Evolutionary conservation across 1,284 basidiomycete genomes (phyloP), one percentile per base, ranked within the genome.

Genomic region (Sanghuangporus weigelae): DNA sequence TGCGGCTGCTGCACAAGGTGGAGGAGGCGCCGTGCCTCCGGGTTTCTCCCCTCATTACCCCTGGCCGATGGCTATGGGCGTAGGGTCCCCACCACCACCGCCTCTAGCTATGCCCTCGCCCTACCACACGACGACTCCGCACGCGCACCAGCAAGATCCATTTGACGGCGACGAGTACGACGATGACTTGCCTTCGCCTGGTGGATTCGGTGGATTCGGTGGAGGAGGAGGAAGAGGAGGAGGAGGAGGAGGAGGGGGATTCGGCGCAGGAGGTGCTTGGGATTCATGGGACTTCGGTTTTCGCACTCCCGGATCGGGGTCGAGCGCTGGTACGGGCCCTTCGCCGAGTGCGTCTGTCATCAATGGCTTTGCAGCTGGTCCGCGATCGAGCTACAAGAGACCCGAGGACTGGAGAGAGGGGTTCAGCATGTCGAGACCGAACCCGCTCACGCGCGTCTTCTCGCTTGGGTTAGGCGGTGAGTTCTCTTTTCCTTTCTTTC

Each of bases 391-490:
- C 19, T 62, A 65, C 36, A 57, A 61, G 36, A 39, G 60, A 16
- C 63, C 63, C 3, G 59, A 62, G 5, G 60, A 65, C 16, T 65
- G 63, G 63, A 42, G 63, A n/a, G 31, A 38, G 21, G 63, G 60
- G 12, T 65, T 57, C 36, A 46, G 46, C 16, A 54, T 57, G 56
- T 46, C 59, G 14, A 56, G 42, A 46, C 59, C 44, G 8, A 55
- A 23, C n/a, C 44, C 49, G 2, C 40, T 65, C 16, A 57, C 55
- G 19, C 31, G 63, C 5, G 35, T 65, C 6, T 62, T 65, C 35
- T 62, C 59, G 19, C 23, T 64, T 23, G 63, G 63, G 53, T 58
- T 58, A 35, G 49, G 55, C 21, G 31, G 59, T 64, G 51, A 56
- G 57, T 55, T 39, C 23, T 8, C 8, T 31, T 35, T 36, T 8